These are phyloP conservation scores for Lathyrus tuberosus DNA, from an alignment of 306 rosid genomes.

Conservation along the genomic window DNA sequence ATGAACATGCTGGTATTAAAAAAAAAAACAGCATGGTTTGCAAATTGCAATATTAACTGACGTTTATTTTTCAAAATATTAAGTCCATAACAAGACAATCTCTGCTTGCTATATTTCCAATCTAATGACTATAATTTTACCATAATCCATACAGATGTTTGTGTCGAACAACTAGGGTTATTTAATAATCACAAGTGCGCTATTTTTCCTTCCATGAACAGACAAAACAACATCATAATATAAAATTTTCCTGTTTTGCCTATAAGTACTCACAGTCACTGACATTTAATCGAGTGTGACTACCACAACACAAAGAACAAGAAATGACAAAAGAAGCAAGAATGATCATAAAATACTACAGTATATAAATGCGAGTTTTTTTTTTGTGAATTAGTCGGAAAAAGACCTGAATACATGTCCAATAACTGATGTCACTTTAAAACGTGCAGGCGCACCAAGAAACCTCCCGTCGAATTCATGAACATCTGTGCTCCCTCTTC, in stretches of 20 bases:
- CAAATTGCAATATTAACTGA: slow-evolving; percentile 20
- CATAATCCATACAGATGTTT: slow-evolving; percentile 6
- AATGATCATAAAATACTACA: slow-evolving; percentile 16
- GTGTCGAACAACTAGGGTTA: slow-evolving; percentile 24
- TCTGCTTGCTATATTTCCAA: slow-evolving; percentile 23
- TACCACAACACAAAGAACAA: slow-evolving; percentile 3
- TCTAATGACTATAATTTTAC: background rate
- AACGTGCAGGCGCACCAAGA: slow-evolving; percentile 56
- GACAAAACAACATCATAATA: slow-evolving; percentile 20
- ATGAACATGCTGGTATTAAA: slow-evolving; percentile 25
- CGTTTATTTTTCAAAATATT: background rate
- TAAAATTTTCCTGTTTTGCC: slow-evolving; percentile 10
- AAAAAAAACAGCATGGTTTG: slow-evolving; percentile 22
- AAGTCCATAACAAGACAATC: slow-evolving; percentile 11
- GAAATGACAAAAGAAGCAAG: slow-evolving; percentile 15
- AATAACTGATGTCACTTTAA: slow-evolving; percentile 93
- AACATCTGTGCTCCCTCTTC: slow-evolving; percentile 85
- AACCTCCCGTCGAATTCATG: slow-evolving; percentile 85
- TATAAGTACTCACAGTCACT: slow-evolving; percentile 1
- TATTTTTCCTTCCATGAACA: slow-evolving; percentile 33
- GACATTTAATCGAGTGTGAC: slow-evolving; percentile 11
- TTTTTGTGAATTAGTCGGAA: slow-evolving; percentile 36
- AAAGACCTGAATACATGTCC: slow-evolving; percentile 92
- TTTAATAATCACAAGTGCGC: background rate
- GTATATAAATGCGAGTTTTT: slow-evolving; percentile 2